Percentiles rank a stretch among this genome's conserved stretches.
phyloP scores from a whole-genome alignment of 306 rosid genomes.

The Quercus dentata region DNA sequence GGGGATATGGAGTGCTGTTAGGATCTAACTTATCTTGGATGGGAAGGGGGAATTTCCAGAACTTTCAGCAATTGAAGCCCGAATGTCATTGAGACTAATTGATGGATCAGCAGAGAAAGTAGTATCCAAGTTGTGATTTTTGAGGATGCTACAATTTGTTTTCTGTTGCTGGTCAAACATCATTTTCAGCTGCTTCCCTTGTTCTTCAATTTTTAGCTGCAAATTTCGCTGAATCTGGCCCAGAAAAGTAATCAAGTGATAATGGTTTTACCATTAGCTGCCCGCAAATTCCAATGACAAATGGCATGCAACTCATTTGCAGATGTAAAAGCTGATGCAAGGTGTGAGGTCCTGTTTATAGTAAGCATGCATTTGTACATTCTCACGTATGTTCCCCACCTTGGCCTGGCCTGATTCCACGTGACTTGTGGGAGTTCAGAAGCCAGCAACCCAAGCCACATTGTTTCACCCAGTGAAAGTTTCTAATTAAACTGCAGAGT shows the following conservation, averaged over 20 bases:
- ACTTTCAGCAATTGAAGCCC: constrained; percentile 34
- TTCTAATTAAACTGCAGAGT: background rate
- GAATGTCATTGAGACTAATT: constrained; percentile 22
- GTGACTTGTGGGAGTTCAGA: background rate
- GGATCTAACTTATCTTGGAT: constrained; percentile 38
- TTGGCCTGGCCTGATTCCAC: background rate
- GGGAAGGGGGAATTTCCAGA: constrained; percentile 25
- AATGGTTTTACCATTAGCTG: background rate
- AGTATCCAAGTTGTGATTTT: constrained; percentile 21
- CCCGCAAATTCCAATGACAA: background rate
- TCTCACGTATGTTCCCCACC: background rate
- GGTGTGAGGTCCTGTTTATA: background rate
- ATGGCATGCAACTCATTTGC: background rate
- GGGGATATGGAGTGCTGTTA: background rate
- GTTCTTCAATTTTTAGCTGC: constrained; percentile 52
- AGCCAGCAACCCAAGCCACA: background rate
- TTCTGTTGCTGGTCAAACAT: constrained; percentile 54
- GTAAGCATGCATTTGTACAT: background rate
- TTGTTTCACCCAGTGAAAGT: background rate
- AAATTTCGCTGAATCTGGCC: constrained; percentile 50
- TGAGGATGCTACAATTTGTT: constrained; percentile 25
- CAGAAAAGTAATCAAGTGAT: background rate
- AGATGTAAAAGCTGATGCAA: background rate
- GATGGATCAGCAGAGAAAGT: constrained; percentile 16
- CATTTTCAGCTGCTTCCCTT: constrained; percentile 56